Percentiles rank a stretch among this genome's conserved stretches.
Conservation (phyloP, 345 rosid genomes). For the Pugionium dolabratum region DNA sequence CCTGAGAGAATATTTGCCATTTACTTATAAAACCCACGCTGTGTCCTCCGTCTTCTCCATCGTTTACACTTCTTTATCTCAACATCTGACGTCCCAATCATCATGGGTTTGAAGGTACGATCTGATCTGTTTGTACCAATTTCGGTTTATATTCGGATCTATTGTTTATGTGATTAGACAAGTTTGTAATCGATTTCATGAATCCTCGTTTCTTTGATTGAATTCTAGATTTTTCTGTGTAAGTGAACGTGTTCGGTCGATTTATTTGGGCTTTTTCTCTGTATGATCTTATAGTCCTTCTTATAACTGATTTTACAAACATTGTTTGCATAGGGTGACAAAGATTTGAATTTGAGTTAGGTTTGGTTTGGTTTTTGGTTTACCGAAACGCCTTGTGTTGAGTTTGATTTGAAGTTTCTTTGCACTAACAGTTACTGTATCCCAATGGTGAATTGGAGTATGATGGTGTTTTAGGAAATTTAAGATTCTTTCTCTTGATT, state of each 20-base stretch:
- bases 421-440: not conserved
- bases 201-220: not conserved
- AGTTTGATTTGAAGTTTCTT: constrained; percentile 1
- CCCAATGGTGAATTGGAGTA: not conserved
- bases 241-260: not conserved
- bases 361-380: not conserved
- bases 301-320: not conserved
- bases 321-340: constrained; percentile 4
- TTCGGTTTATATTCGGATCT: no score
- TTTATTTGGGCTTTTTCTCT: not conserved
- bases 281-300: constrained; percentile 2
- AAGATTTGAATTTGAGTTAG: no score
- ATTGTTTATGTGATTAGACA: no score
- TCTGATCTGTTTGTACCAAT: not conserved
- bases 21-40: constrained; percentile 1
- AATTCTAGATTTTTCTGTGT: not conserved
- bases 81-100: constrained; percentile 22
- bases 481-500: not conserved
- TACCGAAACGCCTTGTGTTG: not conserved
- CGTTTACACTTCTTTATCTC: constrained; percentile 17
- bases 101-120: constrained; percentile 41
- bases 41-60: constrained; percentile 41
- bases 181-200: no score
- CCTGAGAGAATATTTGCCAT: not conserved
- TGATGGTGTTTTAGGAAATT: not conserved